A percentile compares a stretch with the other conserved stretches of the same genome.
phyloP scores from a whole-genome alignment of 192 early-diverging fungal species.

The Glomus cerebriforme region DNA sequence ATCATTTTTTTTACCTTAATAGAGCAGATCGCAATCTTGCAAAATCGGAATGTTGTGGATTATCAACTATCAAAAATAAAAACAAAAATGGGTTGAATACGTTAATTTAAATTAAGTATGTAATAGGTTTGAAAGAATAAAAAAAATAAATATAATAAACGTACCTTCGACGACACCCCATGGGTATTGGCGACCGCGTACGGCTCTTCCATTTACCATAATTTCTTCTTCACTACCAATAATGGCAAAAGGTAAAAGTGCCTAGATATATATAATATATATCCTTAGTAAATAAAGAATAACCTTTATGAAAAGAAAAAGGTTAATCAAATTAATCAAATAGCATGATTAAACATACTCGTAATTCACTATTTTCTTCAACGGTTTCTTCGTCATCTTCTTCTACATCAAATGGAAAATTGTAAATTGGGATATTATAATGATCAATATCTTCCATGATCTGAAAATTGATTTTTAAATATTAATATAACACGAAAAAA shows the following conservation, averaged over 20 bases:
- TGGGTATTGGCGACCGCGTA: constrained; percentile 91
- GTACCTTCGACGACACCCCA: constrained; percentile 91
- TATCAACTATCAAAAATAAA: constrained; percentile 84
- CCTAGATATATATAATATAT: constrained; percentile 29
- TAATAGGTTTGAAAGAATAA: not conserved
- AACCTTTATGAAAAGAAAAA: too few relatives aligned
- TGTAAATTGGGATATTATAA: constrained; percentile 96
- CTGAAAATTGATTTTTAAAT: constrained; percentile 29
- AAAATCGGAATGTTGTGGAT: constrained; percentile 97
- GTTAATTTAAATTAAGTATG: not conserved
- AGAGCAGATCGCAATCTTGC: constrained; percentile 88
- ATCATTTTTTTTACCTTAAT: constrained; percentile 77
- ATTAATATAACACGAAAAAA: constrained; percentile 18
- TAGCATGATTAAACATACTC: constrained; percentile 35
- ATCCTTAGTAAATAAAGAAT: not conserved
- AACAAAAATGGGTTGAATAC: not conserved
- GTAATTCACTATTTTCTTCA: constrained; percentile 96
- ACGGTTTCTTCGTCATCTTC: constrained; percentile 98
- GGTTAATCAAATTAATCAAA: too few relatives aligned
- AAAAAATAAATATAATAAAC: not conserved
- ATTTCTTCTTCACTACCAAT: constrained; percentile 94
- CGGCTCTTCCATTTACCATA: constrained; percentile 80
- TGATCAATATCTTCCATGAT: constrained; percentile 97
- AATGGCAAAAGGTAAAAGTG: constrained; percentile 90
- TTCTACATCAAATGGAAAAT: constrained; percentile 94